These are phyloP conservation scores for Mangifera indica DNA, from an alignment of 345 rosid genomes.

Conservation along the genomic window DNA sequence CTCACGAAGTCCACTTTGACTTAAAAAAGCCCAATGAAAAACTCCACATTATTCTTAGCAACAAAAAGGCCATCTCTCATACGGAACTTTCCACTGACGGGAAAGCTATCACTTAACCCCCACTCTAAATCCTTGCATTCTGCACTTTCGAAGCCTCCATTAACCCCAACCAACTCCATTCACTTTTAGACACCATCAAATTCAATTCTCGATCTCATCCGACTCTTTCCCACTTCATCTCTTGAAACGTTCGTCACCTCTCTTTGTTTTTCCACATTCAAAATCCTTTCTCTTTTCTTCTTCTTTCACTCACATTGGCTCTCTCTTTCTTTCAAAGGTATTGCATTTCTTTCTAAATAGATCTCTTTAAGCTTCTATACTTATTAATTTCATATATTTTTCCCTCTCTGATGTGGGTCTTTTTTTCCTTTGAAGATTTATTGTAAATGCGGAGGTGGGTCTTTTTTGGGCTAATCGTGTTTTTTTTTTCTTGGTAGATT, in stretches of 20 bases:
- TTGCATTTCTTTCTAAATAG: neutral
- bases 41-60: neutral
- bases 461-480: neutral
- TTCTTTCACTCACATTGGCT: constrained; percentile 27
- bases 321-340: constrained; percentile 26
- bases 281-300: neutral
- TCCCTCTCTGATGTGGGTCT: constrained; percentile 1
- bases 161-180: neutral
- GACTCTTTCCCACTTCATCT: neutral
- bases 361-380: neutral
- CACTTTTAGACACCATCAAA: too few species aligned
- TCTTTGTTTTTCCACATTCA: neutral
- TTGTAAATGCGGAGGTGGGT: constrained; percentile 12
- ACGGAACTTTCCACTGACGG: neutral
- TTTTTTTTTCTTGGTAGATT: neutral
- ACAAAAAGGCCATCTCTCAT: neutral
- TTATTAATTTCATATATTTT: neutral
- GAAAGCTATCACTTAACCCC: neutral
- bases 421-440: constrained; percentile 12
- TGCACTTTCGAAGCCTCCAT: neutral
- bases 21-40: neutral
- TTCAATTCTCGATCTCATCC: constrained; percentile 12
- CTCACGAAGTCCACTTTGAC: too few species aligned
- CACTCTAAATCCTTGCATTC: neutral
- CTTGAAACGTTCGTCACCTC: constrained; percentile 5